A percentile compares a stretch with the other conserved stretches of the same genome.
Evolutionary conservation across 306 rosid species (phyloP).

Genomic region (Citrullus colocynthis): DNA sequence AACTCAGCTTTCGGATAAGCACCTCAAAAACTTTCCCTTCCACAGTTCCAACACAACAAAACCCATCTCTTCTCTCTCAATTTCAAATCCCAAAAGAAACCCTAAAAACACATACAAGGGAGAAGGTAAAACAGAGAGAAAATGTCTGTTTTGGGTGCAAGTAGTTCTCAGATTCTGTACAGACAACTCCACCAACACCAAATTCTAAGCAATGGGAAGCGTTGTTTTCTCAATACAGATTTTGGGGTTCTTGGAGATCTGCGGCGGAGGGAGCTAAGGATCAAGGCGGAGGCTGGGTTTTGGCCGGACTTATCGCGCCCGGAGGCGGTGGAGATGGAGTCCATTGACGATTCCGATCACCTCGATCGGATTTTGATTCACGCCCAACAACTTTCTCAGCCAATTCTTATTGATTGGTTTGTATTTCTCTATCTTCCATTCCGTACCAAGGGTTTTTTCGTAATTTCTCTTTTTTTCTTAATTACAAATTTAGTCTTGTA

Average conservation of each 20-base stretch:
- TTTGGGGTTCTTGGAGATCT: constrained; percentile 11
- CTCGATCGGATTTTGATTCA: constrained; percentile 55
- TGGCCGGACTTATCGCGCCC: constrained; percentile 60
- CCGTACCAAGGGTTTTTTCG: not conserved
- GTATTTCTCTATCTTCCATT: not conserved
- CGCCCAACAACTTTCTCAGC: constrained; percentile 43
- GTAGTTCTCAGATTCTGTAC: constrained; percentile 31
- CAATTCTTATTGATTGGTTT: constrained; percentile 71
- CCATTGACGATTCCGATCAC: constrained; percentile 45
- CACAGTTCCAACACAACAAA: too few relatives aligned
- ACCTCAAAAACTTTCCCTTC: too few relatives aligned
- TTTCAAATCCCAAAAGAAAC: too few relatives aligned
- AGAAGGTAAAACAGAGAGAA: not conserved
- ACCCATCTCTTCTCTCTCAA: too few relatives aligned
- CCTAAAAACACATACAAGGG: too few relatives aligned
- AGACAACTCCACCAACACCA: constrained; percentile 27
- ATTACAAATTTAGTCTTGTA: too few relatives aligned
- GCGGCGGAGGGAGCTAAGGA: constrained; percentile 29
- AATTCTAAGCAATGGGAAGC: constrained; percentile 11
- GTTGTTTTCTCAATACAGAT: constrained; percentile 11
- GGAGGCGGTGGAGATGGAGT: constrained; percentile 36
- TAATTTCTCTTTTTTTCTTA: not conserved
- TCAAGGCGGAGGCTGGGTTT: constrained; percentile 32
- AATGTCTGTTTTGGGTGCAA: constrained; percentile 53
- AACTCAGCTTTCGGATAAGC: too few relatives aligned